Base-by-base conservation (phyloP, 495 filamentous ascomycete genomes). In the Rostrohypoxylon terebratum region DNA sequence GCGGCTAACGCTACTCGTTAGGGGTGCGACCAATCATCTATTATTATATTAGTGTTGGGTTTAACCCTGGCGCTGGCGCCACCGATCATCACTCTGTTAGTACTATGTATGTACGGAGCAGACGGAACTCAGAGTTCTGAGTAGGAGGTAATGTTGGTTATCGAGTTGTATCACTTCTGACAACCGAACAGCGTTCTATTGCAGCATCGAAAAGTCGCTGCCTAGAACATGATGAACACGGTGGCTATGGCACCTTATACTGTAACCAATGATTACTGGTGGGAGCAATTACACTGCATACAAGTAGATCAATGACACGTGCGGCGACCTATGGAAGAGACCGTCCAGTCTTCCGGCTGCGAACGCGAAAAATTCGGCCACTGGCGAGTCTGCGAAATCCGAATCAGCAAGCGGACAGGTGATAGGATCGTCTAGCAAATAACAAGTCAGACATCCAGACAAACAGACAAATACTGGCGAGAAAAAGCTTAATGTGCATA, bases 321-420 rank as follows among this genome's bases (percentile, higher is more conserved):
- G 51, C 51, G 16, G 51, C 14, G 4, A n/a, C 31, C 51, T 34
- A 55, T 18, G 28, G 51, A n/a, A 31, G 16, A 45, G 42, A 45
- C 42, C 1, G 20, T 5, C 51, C 16, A 36, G 28, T 38, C 51
- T 5, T 36, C 31, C 31, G 51, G 16, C 36, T 55, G 51, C 51
- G 28, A 20, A 36, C 51, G 28, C 51, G 28, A 36, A 11, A 31
- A 14, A 54, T 36, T 34, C 51, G 28, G 51, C 51, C 28, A 20
- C 5, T 4, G 31, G 1, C 20, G 6, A 3, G 38, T 1, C 44
- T 14, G 31, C 7, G 14, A 48, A 45, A 48, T 18, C 45, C 53
- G 51, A 59, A 59, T 59, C 42, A 59, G 63, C 69, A 72, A 66
- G 9, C 48, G 38, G 68, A 57, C 68, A 62, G 47, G 28, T 28